A percentile compares a stretch with the other conserved stretches of the same genome.
Evolutionary conservation across 352 stramenopile genomes (phyloP).

Genomic region (Globisporangium okanoganense): DNA sequence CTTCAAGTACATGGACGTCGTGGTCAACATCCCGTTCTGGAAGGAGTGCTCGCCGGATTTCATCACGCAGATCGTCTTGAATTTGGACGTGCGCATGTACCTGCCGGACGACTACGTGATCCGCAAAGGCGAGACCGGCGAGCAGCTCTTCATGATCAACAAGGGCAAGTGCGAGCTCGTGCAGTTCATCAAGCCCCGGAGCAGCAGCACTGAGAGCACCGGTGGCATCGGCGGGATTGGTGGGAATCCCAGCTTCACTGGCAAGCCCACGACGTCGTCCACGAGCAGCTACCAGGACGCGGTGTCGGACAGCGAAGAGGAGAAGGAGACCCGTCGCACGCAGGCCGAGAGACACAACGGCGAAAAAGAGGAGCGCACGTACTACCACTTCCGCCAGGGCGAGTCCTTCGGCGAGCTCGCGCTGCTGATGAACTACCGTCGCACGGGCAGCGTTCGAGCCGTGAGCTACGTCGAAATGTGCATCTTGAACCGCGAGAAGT

Average conservation of each 20-base stretch:
- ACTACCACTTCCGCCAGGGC: constrained; percentile 12
- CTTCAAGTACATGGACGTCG: constrained; percentile 59
- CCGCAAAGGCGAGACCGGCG: constrained; percentile 45
- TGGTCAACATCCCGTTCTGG: constrained; percentile 61
- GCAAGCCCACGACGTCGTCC: constrained; percentile 1
- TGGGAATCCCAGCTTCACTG: not conserved
- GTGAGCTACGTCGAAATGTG: constrained; percentile 54
- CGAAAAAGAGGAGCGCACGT: not conserved
- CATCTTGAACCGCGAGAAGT: constrained; percentile 31
- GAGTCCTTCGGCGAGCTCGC: constrained; percentile 49
- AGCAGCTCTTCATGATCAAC: constrained; percentile 74
- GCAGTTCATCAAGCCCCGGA: constrained; percentile 12
- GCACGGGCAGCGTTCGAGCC: constrained; percentile 36
- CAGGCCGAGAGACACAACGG: not conserved
- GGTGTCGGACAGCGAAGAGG: constrained; percentile 13
- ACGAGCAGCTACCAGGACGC: constrained; percentile 5
- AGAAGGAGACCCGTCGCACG: not conserved
- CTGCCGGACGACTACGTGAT: constrained; percentile 75
- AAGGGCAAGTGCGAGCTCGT: constrained; percentile 47
- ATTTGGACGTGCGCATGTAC: constrained; percentile 57
- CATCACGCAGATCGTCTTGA: constrained; percentile 57
- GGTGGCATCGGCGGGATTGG: not conserved
- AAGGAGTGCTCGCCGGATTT: constrained; percentile 52
- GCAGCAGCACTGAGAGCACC: constrained; percentile 26
- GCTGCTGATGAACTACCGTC: constrained; percentile 52